Conservation (phyloP, 345 rosid genomes). For the Eucalyptus lansdowneana region DNA sequence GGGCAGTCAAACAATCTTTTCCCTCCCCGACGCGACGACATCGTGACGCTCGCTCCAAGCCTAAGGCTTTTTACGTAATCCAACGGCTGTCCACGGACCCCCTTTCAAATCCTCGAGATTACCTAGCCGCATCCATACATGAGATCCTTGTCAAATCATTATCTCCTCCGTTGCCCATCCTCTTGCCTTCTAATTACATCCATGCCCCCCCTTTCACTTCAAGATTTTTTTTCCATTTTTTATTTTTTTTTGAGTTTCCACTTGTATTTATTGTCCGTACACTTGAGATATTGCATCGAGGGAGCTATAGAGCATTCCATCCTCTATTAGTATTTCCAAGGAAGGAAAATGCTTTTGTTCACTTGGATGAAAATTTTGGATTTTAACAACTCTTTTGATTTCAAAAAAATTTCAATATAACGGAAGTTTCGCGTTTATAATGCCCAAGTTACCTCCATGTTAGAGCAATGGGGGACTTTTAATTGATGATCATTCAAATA, state of each 20-base stretch:
- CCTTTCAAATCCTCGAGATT: background rate
- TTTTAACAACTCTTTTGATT: background rate
- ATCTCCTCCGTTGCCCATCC: background rate
- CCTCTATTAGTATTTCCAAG: background rate
- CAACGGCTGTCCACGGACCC: background rate
- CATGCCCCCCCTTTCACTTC: background rate
- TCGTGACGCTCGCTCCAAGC: background rate
- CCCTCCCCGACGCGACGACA: background rate
- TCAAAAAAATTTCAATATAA: background rate
- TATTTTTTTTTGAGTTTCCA: background rate
- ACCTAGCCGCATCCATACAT: background rate
- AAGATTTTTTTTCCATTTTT: background rate
- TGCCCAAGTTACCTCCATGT: background rate
- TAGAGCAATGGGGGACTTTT: background rate
- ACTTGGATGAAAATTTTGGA: background rate
- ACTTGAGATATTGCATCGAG: background rate
- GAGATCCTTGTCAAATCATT: background rate
- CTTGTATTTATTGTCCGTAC: background rate
- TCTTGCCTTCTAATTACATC: background rate
- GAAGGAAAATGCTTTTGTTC: background rate
- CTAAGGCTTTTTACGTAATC: background rate
- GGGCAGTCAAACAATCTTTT: background rate
- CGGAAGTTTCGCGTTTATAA: background rate
- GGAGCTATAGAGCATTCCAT: background rate
- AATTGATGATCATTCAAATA: background rate